Base-by-base conservation (phyloP, 2,329 filamentous ascomycete species). In the Gnomoniopsis sp. region DNA sequence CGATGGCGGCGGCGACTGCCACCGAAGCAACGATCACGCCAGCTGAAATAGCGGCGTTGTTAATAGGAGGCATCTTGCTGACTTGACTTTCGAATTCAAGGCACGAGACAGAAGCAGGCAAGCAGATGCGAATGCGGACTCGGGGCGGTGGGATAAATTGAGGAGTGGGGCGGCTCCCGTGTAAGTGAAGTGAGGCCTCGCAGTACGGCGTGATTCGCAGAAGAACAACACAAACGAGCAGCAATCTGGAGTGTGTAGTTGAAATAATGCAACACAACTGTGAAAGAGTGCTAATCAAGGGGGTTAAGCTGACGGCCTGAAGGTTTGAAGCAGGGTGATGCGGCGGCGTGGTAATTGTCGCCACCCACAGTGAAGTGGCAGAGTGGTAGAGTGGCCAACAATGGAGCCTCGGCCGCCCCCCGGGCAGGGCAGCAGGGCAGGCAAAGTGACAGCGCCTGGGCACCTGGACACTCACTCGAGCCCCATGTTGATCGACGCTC, bases 11-110 rank as follows among this genome's bases (percentile, higher is more conserved):
- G 26, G 82, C 81, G 59, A 85, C 78, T 57, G 80, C 82, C 59
- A 85, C 77, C 33, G 82, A 79, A 36, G 83, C 75, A 72, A 81
- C 83, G 63, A 84, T 78, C 50, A 83, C 75, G 75, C 82, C 83
- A 64, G 78, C 83, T 79, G 83, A 81, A 58, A 83, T 65, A 47
- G 78, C 75, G 64, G 79, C 72, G 64, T 82, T 79, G 74, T 84
- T 84, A 82, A 79, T 70, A 70, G 77, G 73, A 58, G 82, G 82
- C 81, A 85, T 85, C 46, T 71, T 44, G 22, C 34, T 26, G 46
- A n/a, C 47, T 4, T 36, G 33, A 34, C 52, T 55, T 44, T 51
- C 49, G 36, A 47, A n/a, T 43, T 12, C 30, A n/a, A 41, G 36
- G 36, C 17, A 41, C 36, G 36, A 12, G 49, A 41, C 38, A 49